Conservation (phyloP, 78 protist genomes). For the Neovahlkampfia damariscottae region DNA sequence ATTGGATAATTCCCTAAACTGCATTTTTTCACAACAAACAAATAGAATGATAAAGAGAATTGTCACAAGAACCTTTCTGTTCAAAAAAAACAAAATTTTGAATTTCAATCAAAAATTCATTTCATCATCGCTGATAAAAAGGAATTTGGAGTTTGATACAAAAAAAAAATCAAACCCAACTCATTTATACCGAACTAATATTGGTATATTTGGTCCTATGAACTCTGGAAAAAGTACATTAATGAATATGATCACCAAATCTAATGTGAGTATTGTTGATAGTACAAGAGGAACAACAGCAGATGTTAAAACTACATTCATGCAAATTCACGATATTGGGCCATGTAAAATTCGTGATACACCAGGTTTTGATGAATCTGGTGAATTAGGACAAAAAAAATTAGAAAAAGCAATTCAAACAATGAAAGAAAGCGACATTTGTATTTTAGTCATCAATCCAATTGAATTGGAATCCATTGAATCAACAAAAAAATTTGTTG, state of each 20-base stretch:
- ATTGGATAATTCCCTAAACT: too few relatives aligned
- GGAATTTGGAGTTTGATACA: too few relatives aligned
- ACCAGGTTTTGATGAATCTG: conserved; percentile 14
- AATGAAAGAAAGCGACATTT: conserved; percentile 4
- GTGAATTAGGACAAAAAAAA: conserved; percentile 12
- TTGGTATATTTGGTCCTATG: conserved; percentile 20
- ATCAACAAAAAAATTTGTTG: too few relatives aligned
- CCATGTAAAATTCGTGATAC: conserved; percentile 28
- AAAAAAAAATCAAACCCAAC: too few relatives aligned
- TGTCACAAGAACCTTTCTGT: too few relatives aligned
- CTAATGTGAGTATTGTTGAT: not conserved
- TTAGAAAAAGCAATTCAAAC: not conserved
- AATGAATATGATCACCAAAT: conserved; percentile 6
- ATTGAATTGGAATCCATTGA: not conserved
- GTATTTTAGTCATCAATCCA: conserved; percentile 5
- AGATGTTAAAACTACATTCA: conserved; percentile 5
- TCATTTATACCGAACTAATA: not conserved
- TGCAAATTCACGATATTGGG: conserved; percentile 15
- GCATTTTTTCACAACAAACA: too few relatives aligned
- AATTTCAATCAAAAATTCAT: too few relatives aligned
- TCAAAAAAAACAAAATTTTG: too few relatives aligned
- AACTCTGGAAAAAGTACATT: conserved; percentile 14
- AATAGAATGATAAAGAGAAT: too few relatives aligned
- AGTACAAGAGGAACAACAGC: conserved; percentile 19
- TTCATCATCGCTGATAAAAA: too few relatives aligned